Evolutionary conservation across 2,329 filamentous ascomycete genomes (phyloP), one percentile per base, ranked within the genome.

Genomic region (Phaeosphaeria sp.): DNA sequence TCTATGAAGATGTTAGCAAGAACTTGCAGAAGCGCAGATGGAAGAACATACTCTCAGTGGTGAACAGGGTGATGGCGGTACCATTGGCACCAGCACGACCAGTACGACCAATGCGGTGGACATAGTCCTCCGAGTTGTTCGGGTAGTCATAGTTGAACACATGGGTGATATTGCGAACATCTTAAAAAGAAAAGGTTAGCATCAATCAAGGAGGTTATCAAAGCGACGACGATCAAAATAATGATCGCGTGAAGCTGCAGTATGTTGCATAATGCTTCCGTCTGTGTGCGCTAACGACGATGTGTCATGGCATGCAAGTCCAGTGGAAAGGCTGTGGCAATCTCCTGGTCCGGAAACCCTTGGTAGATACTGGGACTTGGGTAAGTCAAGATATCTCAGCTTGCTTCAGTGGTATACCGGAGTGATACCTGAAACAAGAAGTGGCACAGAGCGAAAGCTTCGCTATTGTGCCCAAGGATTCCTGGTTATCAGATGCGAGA

Each of bases 141-240:
- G 94, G 94, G 82, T 98, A 98, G 81, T 98, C 95, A 91, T 98
- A 97, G 89, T 98, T 98, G 84, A 99, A 87, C 83, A 99, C 95
- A 84, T 99, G 95, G 83, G 95, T 98, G 85, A 99, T 99, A 87
- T 99, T 96, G 84, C 93, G 94, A 85, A 99, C 95, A 90, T 99
- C 95, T 98, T 97, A 78, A 82, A 84, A 83, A 79, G 83, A 78
- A 85, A 80, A 87, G 85, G 91, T 96, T 96, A 96, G 92, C 87
- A 87, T 81, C 83, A 66, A 74, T 78, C 75, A 80, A 74, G 74
- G 59, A 64, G 67, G 65, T 69, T 72, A 79, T 73, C 74, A 79
- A 79, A 76, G 75, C 64, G 77, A 70, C 72, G 77, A 70, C 72
- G 79, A 81, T 79, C 84, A 78, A 80, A 83, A 83, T 36, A 36